Evolutionary conservation across 148 eudicot species (phyloP).

Genomic region (Nepenthes mirabilis): DNA sequence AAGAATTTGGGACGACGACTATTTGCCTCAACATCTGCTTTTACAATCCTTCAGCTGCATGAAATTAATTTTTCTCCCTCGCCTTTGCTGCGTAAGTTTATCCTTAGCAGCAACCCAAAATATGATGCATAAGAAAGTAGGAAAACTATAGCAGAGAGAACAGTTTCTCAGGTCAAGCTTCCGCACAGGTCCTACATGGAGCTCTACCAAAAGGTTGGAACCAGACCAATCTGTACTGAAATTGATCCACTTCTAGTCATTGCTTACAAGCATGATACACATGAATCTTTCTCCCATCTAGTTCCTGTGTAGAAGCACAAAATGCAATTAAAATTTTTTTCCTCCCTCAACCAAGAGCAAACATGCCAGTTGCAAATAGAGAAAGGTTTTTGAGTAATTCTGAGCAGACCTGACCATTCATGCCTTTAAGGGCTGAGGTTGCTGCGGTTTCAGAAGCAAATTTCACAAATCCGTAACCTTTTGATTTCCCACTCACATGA

Average conservation of each 20-base stretch:
- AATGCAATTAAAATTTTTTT: background rate
- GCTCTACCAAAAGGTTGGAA: too few species aligned
- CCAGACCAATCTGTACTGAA: too few species aligned
- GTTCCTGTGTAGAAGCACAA: slow-evolving; percentile 19
- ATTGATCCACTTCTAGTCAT: slow-evolving; percentile 4
- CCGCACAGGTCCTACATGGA: too few species aligned
- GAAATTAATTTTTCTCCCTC: too few species aligned
- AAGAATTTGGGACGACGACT: too few species aligned
- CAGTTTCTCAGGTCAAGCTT: too few species aligned
- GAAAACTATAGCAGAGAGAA: too few species aligned
- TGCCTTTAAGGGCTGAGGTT: slow-evolving; percentile 39
- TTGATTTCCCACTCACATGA: slow-evolving; percentile 52
- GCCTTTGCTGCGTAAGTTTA: too few species aligned
- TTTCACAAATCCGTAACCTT: slow-evolving; percentile 65
- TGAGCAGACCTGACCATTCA: slow-evolving; percentile 47
- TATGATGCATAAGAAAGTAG: too few species aligned
- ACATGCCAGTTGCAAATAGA: background rate
- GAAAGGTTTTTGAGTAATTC: background rate
- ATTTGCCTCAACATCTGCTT: too few species aligned
- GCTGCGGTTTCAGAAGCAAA: slow-evolving; percentile 45
- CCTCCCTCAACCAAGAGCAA: background rate
- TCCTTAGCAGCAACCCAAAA: too few species aligned
- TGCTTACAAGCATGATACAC: slow-evolving; percentile 34
- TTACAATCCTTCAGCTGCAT: too few species aligned
- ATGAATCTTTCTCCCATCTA: slow-evolving; percentile 51